Evolutionary conservation across 192 early-diverging fungal genomes (phyloP).

Genomic region (Coemansia interrupta): DNA sequence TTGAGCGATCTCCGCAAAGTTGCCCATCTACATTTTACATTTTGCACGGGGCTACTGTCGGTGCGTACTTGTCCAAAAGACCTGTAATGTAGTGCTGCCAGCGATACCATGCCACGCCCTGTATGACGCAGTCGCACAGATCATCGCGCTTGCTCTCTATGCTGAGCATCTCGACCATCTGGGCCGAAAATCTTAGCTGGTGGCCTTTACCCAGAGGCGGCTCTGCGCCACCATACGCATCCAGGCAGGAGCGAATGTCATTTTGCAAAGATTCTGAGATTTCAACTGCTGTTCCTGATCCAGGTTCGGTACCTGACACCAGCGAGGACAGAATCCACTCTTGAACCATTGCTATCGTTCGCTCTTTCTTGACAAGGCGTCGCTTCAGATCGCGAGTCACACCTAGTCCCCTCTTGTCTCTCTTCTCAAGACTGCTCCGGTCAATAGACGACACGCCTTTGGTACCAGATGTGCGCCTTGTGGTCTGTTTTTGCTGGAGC

Average conservation of each 20-base stretch:
- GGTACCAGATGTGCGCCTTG: neutral
- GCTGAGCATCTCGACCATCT: slow-evolving; percentile 28
- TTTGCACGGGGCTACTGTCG: neutral
- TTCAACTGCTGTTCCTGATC: neutral
- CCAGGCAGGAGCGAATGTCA: neutral
- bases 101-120: slow-evolving; percentile 45
- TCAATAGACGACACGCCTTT: slow-evolving; percentile 5
- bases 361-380: slow-evolving; percentile 48
- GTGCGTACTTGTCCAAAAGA: slow-evolving; percentile 18
- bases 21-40: no score
- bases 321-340: slow-evolving; percentile 36
- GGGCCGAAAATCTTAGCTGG: slow-evolving; percentile 22
- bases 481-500: neutral
- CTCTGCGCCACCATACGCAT: neutral
- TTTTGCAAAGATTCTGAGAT: neutral
- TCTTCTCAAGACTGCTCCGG: slow-evolving; percentile 13
- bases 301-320: neutral
- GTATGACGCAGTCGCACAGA: slow-evolving; percentile 48
- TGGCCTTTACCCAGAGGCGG: slow-evolving; percentile 12
- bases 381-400: slow-evolving; percentile 32
- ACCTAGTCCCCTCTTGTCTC: slow-evolving; percentile 15
- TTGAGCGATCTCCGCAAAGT: no score
- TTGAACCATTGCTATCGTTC: slow-evolving; percentile 41
- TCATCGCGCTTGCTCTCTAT: slow-evolving; percentile 47
- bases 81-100: slow-evolving; percentile 39